phyloP scores from a whole-genome alignment of 352 stramenopile species.

The Phytophthora pinifolia region DNA sequence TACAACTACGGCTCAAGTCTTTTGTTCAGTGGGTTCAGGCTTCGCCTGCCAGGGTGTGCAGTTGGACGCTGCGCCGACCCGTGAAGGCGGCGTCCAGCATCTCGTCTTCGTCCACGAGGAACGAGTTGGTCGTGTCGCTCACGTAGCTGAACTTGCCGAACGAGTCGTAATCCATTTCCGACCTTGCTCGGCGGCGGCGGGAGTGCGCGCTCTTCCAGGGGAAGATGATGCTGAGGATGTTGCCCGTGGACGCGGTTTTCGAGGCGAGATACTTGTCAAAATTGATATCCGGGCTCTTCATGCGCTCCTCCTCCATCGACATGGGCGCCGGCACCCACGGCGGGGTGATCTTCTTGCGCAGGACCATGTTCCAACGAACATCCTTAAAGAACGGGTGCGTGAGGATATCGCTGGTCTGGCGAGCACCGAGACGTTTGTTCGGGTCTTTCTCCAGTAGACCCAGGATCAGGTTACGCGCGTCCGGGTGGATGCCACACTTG shows the following conservation, averaged over 20 bases:
- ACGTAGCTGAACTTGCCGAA: conserved; percentile 91
- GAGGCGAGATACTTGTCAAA: conserved; percentile 86
- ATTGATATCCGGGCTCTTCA: conserved; percentile 83
- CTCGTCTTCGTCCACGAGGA: conserved; percentile 88
- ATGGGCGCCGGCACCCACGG: conserved; percentile 72
- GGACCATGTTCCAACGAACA: conserved; percentile 76
- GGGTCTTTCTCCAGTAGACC: conserved; percentile 84
- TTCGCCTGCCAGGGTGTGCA: conserved; percentile 80
- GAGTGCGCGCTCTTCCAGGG: conserved; percentile 67
- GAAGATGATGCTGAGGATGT: conserved; percentile 86
- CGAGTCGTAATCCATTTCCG: conserved; percentile 61
- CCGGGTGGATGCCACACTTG: conserved; percentile 64
- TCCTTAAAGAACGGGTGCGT: conserved; percentile 85
- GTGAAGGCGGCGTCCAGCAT: conserved; percentile 88
- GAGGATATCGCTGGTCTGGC: conserved; percentile 81
- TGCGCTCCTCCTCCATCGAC: conserved; percentile 70
- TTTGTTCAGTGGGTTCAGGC: conserved; percentile 41
- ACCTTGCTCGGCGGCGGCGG: conserved; percentile 46
- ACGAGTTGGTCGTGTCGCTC: conserved; percentile 87
- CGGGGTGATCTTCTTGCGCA: conserved; percentile 78
- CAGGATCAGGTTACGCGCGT: conserved; percentile 74
- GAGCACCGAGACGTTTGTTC: conserved; percentile 77
- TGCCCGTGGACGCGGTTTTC: conserved; percentile 75
- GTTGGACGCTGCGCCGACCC: conserved; percentile 74
- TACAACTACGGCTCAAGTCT: conserved; percentile 31